A percentile compares a stretch with the other conserved stretches of the same genome.
These are phyloP conservation scores for Escallonia herrerae DNA, from an alignment of 129 eudicot genomes.

Conservation along the genomic window DNA sequence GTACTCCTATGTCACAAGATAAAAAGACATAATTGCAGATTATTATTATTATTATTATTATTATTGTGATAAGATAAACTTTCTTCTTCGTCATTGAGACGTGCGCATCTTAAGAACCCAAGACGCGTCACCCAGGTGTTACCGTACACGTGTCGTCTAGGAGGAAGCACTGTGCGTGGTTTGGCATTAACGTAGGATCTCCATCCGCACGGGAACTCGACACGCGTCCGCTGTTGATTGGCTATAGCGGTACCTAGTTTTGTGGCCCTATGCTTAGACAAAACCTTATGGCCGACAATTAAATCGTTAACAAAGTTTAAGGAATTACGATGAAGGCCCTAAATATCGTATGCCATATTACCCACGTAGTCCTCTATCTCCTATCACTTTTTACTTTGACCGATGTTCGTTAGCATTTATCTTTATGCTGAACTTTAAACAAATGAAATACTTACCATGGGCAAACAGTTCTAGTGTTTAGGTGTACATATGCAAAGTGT, in stretches of 20 bases:
- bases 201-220: slow-evolving; percentile 2
- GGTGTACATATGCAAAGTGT: no score
- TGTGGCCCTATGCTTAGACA: no score
- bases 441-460: no score
- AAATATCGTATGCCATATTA: no score
- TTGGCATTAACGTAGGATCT: neutral
- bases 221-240: neutral
- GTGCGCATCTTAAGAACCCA: slow-evolving; percentile 15
- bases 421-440: no score
- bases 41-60: neutral
- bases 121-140: neutral
- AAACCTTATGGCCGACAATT: no score
- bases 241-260: neutral
- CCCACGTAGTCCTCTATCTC: no score
- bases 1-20: slow-evolving; percentile 11
- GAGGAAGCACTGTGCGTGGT: neutral
- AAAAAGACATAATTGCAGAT: neutral
- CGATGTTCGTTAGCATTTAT: no score
- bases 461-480: no score
- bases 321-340: no score
- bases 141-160: slow-evolving; percentile 28
- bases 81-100: slow-evolving; percentile 10
- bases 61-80: neutral
- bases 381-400: no score
- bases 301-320: no score